These are phyloP conservation scores for Trichoderma sp. DNA, from an alignment of 2,329 filamentous ascomycete genomes.

Conservation along the genomic window DNA sequence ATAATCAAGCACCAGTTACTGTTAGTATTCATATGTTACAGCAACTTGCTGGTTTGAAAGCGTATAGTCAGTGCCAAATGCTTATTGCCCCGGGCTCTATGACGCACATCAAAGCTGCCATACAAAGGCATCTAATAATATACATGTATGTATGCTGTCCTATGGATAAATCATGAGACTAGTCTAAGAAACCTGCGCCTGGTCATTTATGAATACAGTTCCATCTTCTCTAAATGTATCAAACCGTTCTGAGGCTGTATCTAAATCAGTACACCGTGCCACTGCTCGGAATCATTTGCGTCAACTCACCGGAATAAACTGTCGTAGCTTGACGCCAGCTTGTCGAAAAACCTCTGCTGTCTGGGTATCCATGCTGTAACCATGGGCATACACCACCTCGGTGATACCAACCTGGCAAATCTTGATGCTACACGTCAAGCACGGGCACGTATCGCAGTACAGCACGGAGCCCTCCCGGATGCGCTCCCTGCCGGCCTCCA, in stretches of 20 bases:
- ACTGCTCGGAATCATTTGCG: background rate
- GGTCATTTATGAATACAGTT: slow-evolving; percentile 38
- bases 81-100: background rate
- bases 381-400: slow-evolving; percentile 92
- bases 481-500: slow-evolving; percentile 90
- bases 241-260: slow-evolving; percentile 63
- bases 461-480: slow-evolving; percentile 80
- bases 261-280: slow-evolving; percentile 29
- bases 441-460: slow-evolving; percentile 96
- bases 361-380: slow-evolving; percentile 90
- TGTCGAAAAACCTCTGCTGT: slow-evolving; percentile 80
- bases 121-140: background rate
- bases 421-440: slow-evolving; percentile 97
- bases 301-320: slow-evolving; percentile 79
- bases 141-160: background rate
- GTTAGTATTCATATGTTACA: too few relatives aligned
- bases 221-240: slow-evolving; percentile 61
- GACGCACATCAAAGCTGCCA: background rate
- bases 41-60: background rate
- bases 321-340: slow-evolving; percentile 80
- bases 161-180: background rate
- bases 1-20: background rate
- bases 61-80: too few relatives aligned
- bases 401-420: slow-evolving; percentile 94
- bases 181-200: background rate